phyloP scores from a whole-genome alignment of 305 asterid genomes.

The Solanum chacoense region DNA sequence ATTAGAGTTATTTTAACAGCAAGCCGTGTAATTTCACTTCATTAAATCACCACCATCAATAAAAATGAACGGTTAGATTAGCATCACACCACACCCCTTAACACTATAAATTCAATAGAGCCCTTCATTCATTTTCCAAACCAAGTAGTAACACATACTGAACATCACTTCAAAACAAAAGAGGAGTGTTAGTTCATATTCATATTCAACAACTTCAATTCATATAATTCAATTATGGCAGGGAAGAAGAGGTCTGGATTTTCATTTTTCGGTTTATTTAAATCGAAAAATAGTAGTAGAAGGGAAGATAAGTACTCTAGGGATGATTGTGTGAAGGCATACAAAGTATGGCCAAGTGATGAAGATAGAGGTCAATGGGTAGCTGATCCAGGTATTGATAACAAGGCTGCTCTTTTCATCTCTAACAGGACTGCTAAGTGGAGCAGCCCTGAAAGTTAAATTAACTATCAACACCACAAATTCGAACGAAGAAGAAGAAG shows the following conservation, averaged over 20 bases:
- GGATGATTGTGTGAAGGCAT: constrained; percentile 41
- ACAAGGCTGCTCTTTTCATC: constrained; percentile 45
- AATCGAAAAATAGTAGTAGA: constrained; percentile 4
- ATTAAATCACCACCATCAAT: constrained; percentile 43
- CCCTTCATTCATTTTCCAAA: constrained; percentile 9
- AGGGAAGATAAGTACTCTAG: constrained; percentile 4
- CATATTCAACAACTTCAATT: not conserved
- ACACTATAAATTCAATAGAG: constrained; percentile 33
- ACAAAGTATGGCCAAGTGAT: constrained; percentile 61
- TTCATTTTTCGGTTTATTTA: constrained; percentile 33
- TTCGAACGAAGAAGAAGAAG: not conserved
- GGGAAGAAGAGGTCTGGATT: constrained; percentile 30
- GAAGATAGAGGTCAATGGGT: constrained; percentile 66
- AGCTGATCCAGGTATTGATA: constrained; percentile 60
- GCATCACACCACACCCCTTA: constrained; percentile 7
- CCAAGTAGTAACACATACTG: constrained; percentile 3
- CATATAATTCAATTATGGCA: constrained; percentile 11
- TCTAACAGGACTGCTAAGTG: constrained; percentile 32
- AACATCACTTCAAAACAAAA: not conserved
- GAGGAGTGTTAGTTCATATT: not conserved
- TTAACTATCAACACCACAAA: not conserved
- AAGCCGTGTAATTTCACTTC: constrained; percentile 7
- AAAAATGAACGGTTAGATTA: constrained; percentile 20
- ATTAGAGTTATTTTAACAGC: constrained; percentile 16
- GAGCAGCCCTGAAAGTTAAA: constrained; percentile 22